phyloP scores from a whole-genome alignment of 768 basidiomycete genomes.

The Rhodotorula paludigena region DNA sequence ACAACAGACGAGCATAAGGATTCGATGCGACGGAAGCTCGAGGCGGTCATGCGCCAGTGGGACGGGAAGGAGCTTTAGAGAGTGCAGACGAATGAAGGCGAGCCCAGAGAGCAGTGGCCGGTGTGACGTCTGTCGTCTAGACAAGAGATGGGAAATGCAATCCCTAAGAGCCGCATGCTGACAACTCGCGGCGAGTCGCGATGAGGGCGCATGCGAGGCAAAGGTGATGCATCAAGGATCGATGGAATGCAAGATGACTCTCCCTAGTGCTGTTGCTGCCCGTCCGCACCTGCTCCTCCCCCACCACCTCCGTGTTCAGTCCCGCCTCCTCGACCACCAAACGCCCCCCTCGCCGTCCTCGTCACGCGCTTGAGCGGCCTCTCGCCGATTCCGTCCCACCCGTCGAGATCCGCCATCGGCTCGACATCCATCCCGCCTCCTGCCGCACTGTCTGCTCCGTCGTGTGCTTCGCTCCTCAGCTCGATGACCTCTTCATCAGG shows the following conservation, averaged over 20 bases:
- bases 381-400: constrained; percentile 35
- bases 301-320: background rate
- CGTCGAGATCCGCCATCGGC: constrained; percentile 27
- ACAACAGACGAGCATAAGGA: constrained; percentile 29
- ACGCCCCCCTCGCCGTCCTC: background rate
- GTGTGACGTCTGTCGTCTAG: too few species aligned
- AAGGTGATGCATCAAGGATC: background rate
- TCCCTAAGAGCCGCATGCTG: too few species aligned
- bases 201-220: too few species aligned
- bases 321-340: background rate
- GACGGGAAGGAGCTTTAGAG: constrained; percentile 31
- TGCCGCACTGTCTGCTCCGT: background rate
- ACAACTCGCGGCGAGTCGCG: too few species aligned
- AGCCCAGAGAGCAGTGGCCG: too few species aligned
- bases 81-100: too few species aligned
- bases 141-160: too few species aligned
- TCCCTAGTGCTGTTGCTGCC: too few species aligned
- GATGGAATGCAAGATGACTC: too few species aligned
- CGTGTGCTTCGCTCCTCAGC: background rate
- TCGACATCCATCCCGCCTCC: constrained; percentile 33
- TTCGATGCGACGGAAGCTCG: constrained; percentile 26
- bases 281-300: background rate
- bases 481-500: background rate
- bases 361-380: constrained; percentile 28
- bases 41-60: constrained; percentile 26